These are phyloP conservation scores for Lactuca saligna DNA, from an alignment of 129 eudicot species.

Conservation along the genomic window DNA sequence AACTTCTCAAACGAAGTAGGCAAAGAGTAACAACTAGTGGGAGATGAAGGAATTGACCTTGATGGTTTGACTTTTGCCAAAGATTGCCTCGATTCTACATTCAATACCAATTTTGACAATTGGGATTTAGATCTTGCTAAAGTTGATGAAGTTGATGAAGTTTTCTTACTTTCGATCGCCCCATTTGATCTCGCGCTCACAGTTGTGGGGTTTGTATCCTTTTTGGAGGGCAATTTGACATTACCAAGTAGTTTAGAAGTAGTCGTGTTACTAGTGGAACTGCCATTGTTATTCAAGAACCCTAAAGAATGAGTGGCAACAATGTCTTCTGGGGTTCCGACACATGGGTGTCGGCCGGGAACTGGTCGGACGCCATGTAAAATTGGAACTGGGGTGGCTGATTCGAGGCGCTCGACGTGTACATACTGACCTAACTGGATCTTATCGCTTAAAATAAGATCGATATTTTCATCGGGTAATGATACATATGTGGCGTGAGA, in stretches of 20 bases:
- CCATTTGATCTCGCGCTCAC: constrained; percentile 35
- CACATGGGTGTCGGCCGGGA: constrained; percentile 90
- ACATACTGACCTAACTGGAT: constrained; percentile 86
- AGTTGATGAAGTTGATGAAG: constrained; percentile 28
- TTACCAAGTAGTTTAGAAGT: constrained; percentile 44
- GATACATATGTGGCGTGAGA: constrained; percentile 97
- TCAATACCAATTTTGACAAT: constrained; percentile 50
- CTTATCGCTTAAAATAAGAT: constrained; percentile 75
- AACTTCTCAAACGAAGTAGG: constrained; percentile 93
- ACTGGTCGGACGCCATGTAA: constrained; percentile 75
- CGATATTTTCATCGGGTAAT: constrained; percentile 81
- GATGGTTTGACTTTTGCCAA: constrained; percentile 45
- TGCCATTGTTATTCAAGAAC: constrained; percentile 52
- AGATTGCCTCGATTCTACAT: constrained; percentile 52
- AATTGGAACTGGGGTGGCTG: constrained; percentile 81
- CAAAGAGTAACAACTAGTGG: constrained; percentile 85
- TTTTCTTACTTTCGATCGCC: constrained; percentile 37
- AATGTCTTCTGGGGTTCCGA: constrained; percentile 86
- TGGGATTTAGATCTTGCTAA: constrained; percentile 69
- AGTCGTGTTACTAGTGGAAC: constrained; percentile 26
- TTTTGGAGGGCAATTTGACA: constrained; percentile 40
- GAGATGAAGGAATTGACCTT: constrained; percentile 83
- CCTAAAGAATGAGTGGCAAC: constrained; percentile 84
- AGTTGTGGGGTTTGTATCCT: constrained; percentile 35
- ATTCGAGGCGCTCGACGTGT: constrained; percentile 72